Base-by-base conservation (phyloP, 306 rosid genomes). In the Canavalia gladiata region DNA sequence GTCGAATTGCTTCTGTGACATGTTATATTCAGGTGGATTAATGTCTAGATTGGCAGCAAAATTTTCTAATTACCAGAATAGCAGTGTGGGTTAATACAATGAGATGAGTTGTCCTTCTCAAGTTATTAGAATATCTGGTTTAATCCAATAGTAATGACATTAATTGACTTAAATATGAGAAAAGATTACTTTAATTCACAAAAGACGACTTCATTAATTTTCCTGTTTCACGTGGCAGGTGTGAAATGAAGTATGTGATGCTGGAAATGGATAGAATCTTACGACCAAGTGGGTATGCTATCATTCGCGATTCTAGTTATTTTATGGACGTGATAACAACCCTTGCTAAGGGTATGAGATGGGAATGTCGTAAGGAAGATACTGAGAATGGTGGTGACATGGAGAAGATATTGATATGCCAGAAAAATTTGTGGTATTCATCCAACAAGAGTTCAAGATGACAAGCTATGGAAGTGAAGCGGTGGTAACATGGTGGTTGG, bases 211-310 rank as follows among this genome's bases (percentile, higher is more conserved):
- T 65, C 8, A 65, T n/a, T 39, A 18, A 65, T n/a, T 12, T 39
- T 65, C 31, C 31, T 6, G 33, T 41, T 65, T 65, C 75, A 67
- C 33, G 75, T 73, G 68, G 75, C 89, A 96, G 99, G 79, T 96
- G 99, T 81, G 97, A 93, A 51, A 90, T 93, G 98, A 93, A 96
- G 86, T 82, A 79, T 28, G 91, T 96, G 78, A 86, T 96, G 70
- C 73, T 96, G 85, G 99, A 96, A 88, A 96, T 96, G 99, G 99
- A 96, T 86, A 84, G 99, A 68, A 90, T 96, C 68, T 81, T 96
- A 45, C 90, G 99, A 11, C 98, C 99, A 0, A 79, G 4, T 6
- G 98, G 99, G 78, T 84, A 90, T 28, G 94, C 90, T 18, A 78
- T 96, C 64, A 88, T 96, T 56, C 89, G 97, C 2, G 99, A 96